A percentile compares a stretch with the other conserved stretches of the same genome.
phyloP scores from a whole-genome alignment of 352 stramenopile species.

The Globisporangium cystogenes region DNA sequence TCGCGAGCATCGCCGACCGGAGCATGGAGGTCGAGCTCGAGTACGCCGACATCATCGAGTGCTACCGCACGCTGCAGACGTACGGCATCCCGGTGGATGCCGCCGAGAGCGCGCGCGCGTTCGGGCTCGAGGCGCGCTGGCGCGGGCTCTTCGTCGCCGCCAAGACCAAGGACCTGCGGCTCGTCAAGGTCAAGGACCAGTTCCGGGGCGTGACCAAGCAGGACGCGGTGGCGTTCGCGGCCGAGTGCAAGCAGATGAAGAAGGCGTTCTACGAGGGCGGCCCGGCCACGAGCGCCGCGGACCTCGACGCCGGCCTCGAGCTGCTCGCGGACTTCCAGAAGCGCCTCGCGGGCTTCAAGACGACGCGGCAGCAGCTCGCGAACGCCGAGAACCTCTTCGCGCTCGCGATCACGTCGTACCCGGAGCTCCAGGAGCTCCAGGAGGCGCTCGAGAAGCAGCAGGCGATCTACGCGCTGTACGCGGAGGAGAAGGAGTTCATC shows the following conservation, averaged over 20 bases:
- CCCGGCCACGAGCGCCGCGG: conserved; percentile 72
- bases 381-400: conserved; percentile 95
- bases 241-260: conserved; percentile 84
- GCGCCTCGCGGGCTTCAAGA: conserved; percentile 71
- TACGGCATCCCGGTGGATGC: conserved; percentile 79
- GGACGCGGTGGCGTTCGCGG: conserved; percentile 84
- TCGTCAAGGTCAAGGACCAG: conserved; percentile 93
- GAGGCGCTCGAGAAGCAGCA: conserved; percentile 87
- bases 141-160: conserved; percentile 67
- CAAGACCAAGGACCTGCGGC: conserved; percentile 91
- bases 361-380: conserved; percentile 79
- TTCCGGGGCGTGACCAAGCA: conserved; percentile 93
- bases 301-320: conserved; percentile 89
- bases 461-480: conserved; percentile 90
- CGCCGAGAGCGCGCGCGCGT: conserved; percentile 57
- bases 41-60: conserved; percentile 91
- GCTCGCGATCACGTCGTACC: conserved; percentile 88
- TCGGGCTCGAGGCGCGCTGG: conserved; percentile 84
- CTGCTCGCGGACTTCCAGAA: conserved; percentile 85
- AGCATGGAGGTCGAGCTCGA: conserved; percentile 94
- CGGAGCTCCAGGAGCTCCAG: conserved; percentile 84
- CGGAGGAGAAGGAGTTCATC: conserved; percentile 93
- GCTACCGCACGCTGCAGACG: conserved; percentile 84
- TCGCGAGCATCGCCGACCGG: conserved; percentile 81
- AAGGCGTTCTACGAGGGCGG: conserved; percentile 84